Percentiles rank a stretch among this genome's conserved stretches.
Conservation (phyloP, 2,329 filamentous ascomycete genomes). For the Trematosphaeria pertusa region DNA sequence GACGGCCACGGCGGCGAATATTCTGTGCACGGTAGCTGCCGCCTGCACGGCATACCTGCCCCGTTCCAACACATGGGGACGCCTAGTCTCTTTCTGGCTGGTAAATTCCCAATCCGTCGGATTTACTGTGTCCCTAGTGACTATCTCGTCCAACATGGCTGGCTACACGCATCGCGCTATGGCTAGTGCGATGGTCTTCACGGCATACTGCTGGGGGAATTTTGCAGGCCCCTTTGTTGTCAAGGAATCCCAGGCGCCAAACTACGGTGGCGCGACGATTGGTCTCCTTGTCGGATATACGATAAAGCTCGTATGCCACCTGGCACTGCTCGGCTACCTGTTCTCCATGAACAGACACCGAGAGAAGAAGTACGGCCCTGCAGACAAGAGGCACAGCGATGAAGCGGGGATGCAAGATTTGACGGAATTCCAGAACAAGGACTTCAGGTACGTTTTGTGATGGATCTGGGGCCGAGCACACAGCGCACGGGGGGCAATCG, state of each 20-base stretch:
- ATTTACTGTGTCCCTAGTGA: slow-evolving; percentile 46
- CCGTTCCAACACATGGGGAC: slow-evolving; percentile 42
- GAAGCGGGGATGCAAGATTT: slow-evolving; percentile 52
- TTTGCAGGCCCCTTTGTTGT: slow-evolving; percentile 50
- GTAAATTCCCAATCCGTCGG: slow-evolving; percentile 48
- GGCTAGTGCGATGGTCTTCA: slow-evolving; percentile 47
- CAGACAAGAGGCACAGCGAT: slow-evolving; percentile 44
- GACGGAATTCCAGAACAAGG: slow-evolving; percentile 53
- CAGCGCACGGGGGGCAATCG: not conserved
- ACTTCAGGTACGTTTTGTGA: slow-evolving; percentile 51
- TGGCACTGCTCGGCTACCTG: slow-evolving; percentile 45
- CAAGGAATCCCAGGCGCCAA: slow-evolving; percentile 41
- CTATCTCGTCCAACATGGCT: slow-evolving; percentile 48
- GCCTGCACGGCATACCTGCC: slow-evolving; percentile 46
- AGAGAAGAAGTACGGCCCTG: slow-evolving; percentile 42
- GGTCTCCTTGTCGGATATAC: slow-evolving; percentile 51
- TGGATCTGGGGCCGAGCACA: not conserved
- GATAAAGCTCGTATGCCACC: slow-evolving; percentile 48
- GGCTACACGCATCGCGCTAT: slow-evolving; percentile 47
- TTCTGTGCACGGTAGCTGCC: slow-evolving; percentile 45
- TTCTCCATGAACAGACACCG: slow-evolving; percentile 44
- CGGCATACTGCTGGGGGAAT: slow-evolving; percentile 51
- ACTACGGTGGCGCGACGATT: slow-evolving; percentile 45
- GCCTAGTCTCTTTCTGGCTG: slow-evolving; percentile 48
- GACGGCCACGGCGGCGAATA: slow-evolving; percentile 40